Conservation (phyloP, 495 filamentous ascomycete species). For the Podospora bellae-mahoneyi region DNA sequence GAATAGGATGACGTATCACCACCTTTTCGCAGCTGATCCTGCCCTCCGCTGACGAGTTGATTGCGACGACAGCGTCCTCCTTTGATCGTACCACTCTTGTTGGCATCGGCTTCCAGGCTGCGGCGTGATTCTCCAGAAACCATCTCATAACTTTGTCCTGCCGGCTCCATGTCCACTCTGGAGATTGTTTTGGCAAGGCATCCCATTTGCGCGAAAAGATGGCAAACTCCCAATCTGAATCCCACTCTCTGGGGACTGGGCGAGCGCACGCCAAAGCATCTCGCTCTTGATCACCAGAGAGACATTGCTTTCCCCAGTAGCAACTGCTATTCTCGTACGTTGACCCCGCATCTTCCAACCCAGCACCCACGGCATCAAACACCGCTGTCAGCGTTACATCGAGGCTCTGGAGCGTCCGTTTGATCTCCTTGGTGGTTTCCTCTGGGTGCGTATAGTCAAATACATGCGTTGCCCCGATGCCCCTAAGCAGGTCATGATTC, state of each 20-base stretch:
- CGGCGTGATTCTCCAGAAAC: slow-evolving; percentile 16
- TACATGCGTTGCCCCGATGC: slow-evolving; percentile 9
- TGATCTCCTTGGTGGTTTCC: slow-evolving; percentile 17
- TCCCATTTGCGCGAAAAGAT: slow-evolving; percentile 14
- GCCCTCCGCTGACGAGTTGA: slow-evolving; percentile 5
- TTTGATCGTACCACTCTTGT: slow-evolving; percentile 8
- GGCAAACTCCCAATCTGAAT: slow-evolving; percentile 12
- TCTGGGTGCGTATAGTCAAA: slow-evolving; percentile 15
- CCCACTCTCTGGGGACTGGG: neutral
- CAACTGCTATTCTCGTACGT: slow-evolving; percentile 12
- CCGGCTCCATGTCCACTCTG: slow-evolving; percentile 14
- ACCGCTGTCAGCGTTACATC: neutral
- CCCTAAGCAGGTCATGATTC: slow-evolving; percentile 13
- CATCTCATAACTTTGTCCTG: slow-evolving; percentile 17
- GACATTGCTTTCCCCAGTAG: neutral
- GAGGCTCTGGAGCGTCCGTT: neutral
- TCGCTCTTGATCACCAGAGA: neutral
- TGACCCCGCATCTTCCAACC: neutral
- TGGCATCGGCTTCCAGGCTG: slow-evolving; percentile 14
- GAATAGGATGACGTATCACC: slow-evolving; percentile 18
- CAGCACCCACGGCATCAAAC: slow-evolving; percentile 12
- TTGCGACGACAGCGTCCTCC: slow-evolving; percentile 10
- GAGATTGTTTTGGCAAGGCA: slow-evolving; percentile 3
- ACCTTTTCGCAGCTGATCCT: slow-evolving; percentile 17
- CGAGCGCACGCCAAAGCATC: neutral